Conservation (phyloP, 2,329 filamentous ascomycete genomes). For the Fusarium nygamai region DNA sequence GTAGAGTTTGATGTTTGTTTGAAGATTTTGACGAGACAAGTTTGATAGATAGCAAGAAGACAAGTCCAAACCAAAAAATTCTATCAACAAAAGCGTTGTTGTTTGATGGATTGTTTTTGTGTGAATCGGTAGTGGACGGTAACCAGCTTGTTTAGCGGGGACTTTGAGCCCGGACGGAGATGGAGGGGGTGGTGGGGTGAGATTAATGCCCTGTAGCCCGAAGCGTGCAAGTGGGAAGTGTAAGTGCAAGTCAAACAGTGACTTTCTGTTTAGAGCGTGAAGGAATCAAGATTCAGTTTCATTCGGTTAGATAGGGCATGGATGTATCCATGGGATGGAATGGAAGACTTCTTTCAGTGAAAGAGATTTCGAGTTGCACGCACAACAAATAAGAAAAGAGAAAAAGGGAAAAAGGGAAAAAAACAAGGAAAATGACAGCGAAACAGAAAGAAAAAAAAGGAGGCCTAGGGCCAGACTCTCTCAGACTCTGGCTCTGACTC, state of each 20-base stretch:
- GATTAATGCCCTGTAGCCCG: slow-evolving; percentile 15
- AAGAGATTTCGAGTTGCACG: not conserved
- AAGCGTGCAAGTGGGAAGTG: slow-evolving; percentile 16
- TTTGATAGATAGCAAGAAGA: not conserved
- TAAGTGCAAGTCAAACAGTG: slow-evolving; percentile 9
- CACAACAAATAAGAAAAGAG: slow-evolving; percentile 2
- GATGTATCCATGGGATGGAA: not conserved
- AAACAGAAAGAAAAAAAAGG: slow-evolving; percentile 2
- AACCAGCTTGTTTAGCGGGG: slow-evolving; percentile 38
- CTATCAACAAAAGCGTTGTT: slow-evolving; percentile 16
- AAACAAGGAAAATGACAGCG: not conserved
- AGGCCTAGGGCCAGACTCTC: slow-evolving; percentile 12
- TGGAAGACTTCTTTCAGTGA: slow-evolving; percentile 1
- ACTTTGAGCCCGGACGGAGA: slow-evolving; percentile 11
- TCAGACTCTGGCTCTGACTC: not conserved
- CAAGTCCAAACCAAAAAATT: slow-evolving; percentile 1
- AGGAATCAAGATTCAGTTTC: not conserved
- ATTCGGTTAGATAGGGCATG: slow-evolving; percentile 10
- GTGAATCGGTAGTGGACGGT: slow-evolving; percentile 32
- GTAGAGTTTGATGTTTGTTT: not conserved
- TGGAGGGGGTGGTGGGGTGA: slow-evolving; percentile 32
- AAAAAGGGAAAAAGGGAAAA: not conserved
- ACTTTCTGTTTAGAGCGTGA: slow-evolving; percentile 11
- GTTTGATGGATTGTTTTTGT: slow-evolving; percentile 35
- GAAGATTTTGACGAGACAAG: not conserved